Evolutionary conservation across 768 basidiomycete genomes (phyloP).

Genomic region (Tylopilus subfusipes): DNA sequence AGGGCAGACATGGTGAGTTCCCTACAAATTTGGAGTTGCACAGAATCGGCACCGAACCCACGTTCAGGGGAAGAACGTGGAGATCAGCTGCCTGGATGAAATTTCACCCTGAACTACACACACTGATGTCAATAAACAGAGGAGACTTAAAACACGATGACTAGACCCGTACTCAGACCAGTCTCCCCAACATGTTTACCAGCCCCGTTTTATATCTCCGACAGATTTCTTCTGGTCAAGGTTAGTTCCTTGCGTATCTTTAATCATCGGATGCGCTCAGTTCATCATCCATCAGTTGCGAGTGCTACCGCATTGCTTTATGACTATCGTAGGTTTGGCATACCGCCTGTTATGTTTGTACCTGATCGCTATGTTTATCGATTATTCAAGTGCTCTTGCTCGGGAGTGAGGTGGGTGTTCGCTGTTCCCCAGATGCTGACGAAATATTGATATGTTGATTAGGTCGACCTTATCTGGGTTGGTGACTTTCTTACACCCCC

Average conservation of each 20-base stretch:
- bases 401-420: conserved; percentile 9
- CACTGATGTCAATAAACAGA: neutral
- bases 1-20: neutral
- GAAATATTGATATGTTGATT: neutral
- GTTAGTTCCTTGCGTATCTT: neutral
- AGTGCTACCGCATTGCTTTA: conserved; percentile 9
- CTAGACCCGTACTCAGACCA: neutral
- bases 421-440: neutral
- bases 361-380: neutral
- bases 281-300: conserved; percentile 6
- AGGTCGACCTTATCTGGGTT: conserved; percentile 23
- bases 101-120: neutral
- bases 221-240: conserved; percentile 6
- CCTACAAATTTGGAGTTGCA: neutral
- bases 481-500: neutral
- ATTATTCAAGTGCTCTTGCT: conserved; percentile 9
- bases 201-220: conserved; percentile 2
- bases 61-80: neutral
- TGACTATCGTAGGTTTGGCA: conserved; percentile 14
- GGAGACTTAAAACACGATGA: neutral
- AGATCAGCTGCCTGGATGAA: neutral
- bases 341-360: neutral
- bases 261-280: neutral
- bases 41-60: neutral
- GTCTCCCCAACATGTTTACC: neutral